Evolutionary conservation across 2,329 filamentous ascomycete genomes (phyloP), one percentile per base, ranked within the genome.

Genomic region (Alternaria postmessia): DNA sequence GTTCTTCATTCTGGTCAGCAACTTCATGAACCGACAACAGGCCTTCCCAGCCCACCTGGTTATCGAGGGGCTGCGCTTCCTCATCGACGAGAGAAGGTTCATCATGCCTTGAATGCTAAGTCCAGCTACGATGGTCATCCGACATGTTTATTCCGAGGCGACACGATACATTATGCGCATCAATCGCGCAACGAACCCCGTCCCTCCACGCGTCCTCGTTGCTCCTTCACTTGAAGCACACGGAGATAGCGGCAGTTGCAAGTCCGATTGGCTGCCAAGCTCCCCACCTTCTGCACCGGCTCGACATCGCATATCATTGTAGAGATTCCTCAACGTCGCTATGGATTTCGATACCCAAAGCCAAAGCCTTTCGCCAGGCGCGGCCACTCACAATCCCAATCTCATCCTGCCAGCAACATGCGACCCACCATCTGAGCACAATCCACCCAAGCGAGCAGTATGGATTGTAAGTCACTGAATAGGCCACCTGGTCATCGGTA

Each of bases 351-450:
- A 77, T 51, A 69, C 71, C 5, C 68, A 69, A 18, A 77, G 74
- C 55, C 74, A 76, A 62, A 75, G 73, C 62, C 74, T 79, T 16
- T 79, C 78, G 38, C 77, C 77, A 26, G 67, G 68, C 47, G 73
- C 74, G 51, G 76, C 72, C 24, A 74, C 69, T 26, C 71, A 72
- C 38, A 68, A 74, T 46, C 67, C 81, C 11, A 82, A 80, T 63
- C 81, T 88, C 9, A 81, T 89, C 68, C 86, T 98, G 3, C 94
- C 94, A 1, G 83, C 89, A 34, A 96, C 92, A 67, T 97, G 93
- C 76, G 92, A 96, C 69, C 94, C 94, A 26, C 93, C 94, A 0
- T 86, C 88, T 18, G 85, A 89, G 11, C 85, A 86, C 47, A 89
- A 90, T 58, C 88, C 90, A 11, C 83, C 87, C 2, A 90, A 89